These are phyloP conservation scores for Grigorovia humatica DNA, from an alignment of 805 yeast species.

Conservation along the genomic window DNA sequence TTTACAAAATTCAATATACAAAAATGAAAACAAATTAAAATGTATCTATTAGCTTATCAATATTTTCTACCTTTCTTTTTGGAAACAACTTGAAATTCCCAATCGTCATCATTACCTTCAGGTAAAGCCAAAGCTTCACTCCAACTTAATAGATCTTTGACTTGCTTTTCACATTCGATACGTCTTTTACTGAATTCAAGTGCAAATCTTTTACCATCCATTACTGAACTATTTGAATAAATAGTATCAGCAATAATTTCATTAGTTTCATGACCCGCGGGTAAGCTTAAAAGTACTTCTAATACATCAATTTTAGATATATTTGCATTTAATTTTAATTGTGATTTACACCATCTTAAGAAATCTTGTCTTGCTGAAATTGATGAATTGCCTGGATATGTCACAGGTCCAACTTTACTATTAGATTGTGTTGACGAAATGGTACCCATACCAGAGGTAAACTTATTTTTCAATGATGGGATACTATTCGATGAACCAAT, in stretches of 20 bases:
- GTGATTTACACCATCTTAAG: conserved; percentile 59
- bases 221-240: conserved; percentile 74
- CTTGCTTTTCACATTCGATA: conserved; percentile 51
- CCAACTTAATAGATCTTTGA: conserved; percentile 54
- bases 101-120: conserved; percentile 38
- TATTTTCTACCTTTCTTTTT: conserved; percentile 46
- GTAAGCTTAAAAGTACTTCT: conserved; percentile 70
- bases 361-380: conserved; percentile 49
- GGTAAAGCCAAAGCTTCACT: conserved; percentile 49
- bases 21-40: too few species aligned
- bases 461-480: conserved; percentile 19
- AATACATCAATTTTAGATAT: conserved; percentile 72
- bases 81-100: conserved; percentile 57
- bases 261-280: conserved; percentile 59
- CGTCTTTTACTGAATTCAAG: conserved; percentile 77
- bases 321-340: conserved; percentile 58
- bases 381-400: conserved; percentile 25
- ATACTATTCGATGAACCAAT: conserved; percentile 24
- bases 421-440: conserved; percentile 1
- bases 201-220: conserved; percentile 94
- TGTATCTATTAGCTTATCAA: conserved; percentile 4
- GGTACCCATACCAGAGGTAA: conserved; percentile 1
- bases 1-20: background rate
- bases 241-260: conserved; percentile 89
- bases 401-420: conserved; percentile 11